A percentile compares a stretch with the other conserved stretches of the same genome.
Conservation (phyloP, 306 rosid genomes). For the Vachellia collinsii region DNA sequence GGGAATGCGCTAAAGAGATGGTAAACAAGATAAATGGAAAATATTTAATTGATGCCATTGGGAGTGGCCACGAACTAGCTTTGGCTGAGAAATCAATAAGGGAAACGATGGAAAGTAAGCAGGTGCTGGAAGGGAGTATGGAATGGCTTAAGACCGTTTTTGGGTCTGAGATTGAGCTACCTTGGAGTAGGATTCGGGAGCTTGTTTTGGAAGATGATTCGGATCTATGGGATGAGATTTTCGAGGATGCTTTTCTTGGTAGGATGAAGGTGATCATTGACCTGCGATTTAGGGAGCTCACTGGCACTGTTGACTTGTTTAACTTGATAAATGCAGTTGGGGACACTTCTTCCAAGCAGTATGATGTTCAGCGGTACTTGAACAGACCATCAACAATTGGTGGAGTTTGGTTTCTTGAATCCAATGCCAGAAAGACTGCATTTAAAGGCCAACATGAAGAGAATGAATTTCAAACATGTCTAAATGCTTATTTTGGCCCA, state of each 20-base stretch:
- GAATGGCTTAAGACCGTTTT: conserved; percentile 97
- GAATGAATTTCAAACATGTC: conserved; percentile 64
- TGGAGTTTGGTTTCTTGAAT: conserved; percentile 88
- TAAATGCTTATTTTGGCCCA: conserved; percentile 84
- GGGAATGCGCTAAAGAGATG: conserved; percentile 51
- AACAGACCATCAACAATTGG: conserved; percentile 66
- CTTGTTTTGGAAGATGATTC: conserved; percentile 91
- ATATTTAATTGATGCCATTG: conserved; percentile 72
- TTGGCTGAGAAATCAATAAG: conserved; percentile 89
- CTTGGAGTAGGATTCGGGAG: conserved; percentile 94
- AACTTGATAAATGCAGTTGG: conserved; percentile 51
- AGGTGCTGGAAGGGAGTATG: conserved; percentile 81
- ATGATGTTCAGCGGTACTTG: conserved; percentile 61
- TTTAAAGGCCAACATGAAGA: conserved; percentile 64
- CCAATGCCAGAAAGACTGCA: conserved; percentile 61
- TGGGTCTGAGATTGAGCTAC: conserved; percentile 92
- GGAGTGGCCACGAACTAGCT: conserved; percentile 74
- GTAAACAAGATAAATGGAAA: conserved; percentile 73
- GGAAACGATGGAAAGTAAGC: conserved; percentile 92
- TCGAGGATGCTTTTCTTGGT: conserved; percentile 73
- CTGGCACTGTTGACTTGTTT: conserved; percentile 52
- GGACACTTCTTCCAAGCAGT: conserved; percentile 39
- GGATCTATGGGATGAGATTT: conserved; percentile 93
- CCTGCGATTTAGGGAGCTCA: conserved; percentile 61
- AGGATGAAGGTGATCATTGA: conserved; percentile 83